Evolutionary conservation across 805 yeast species (phyloP).

Genomic region (Cyberlindnera nakhonratchasimensis): DNA sequence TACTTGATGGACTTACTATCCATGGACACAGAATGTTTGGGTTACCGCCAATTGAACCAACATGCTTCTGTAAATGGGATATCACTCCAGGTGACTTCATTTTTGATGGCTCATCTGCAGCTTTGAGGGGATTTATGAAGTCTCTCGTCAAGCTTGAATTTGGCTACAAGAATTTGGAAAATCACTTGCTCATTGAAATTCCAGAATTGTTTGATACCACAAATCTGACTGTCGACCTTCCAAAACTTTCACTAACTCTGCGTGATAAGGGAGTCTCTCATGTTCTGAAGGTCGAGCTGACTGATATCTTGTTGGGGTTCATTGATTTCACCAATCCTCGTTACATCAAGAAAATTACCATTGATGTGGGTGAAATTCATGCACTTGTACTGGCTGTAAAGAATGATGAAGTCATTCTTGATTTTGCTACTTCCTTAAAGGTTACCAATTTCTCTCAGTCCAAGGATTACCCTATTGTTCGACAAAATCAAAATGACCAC

Average conservation of each 20-base stretch:
- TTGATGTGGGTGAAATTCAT: conserved; percentile 46
- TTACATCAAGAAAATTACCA: conserved; percentile 53
- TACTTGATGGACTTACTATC: conserved; percentile 55
- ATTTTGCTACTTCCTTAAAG: conserved; percentile 53
- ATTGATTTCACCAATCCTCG: conserved; percentile 70
- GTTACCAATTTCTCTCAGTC: conserved; percentile 59
- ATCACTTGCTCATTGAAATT: conserved; percentile 56
- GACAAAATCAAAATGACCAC: conserved; percentile 59
- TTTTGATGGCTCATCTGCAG: conserved; percentile 47
- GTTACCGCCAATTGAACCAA: conserved; percentile 81
- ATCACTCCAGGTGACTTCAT: conserved; percentile 59
- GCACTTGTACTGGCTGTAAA: conserved; percentile 30
- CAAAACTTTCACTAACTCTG: conserved; percentile 43
- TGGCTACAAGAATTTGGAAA: conserved; percentile 73
- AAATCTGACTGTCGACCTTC: conserved; percentile 53
- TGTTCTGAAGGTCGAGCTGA: conserved; percentile 24
- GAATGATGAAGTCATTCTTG: conserved; percentile 31
- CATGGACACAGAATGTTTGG: conserved; percentile 96
- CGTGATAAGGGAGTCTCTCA: conserved; percentile 30
- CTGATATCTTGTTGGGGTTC: conserved; percentile 36
- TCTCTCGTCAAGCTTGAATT: conserved; percentile 50
- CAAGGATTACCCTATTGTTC: conserved; percentile 42
- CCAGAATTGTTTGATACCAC: conserved; percentile 67
- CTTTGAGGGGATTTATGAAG: conserved; percentile 41
- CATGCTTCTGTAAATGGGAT: conserved; percentile 90